phyloP scores from a whole-genome alignment of 306 rosid genomes.

The Echinosophora koreensis region DNA sequence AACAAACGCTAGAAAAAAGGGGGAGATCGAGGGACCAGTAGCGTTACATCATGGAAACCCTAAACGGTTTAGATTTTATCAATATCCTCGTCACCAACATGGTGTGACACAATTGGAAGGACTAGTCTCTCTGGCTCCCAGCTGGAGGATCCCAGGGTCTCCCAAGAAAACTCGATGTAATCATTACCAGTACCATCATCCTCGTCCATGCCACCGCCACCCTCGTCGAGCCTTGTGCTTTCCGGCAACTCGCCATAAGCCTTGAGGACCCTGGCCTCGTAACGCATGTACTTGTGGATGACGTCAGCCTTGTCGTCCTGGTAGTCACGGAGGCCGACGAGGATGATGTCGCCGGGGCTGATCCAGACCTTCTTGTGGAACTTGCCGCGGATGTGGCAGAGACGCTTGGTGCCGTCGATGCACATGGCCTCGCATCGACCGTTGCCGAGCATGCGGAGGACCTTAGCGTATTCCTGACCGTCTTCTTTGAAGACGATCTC shows the following conservation, averaged over 20 bases:
- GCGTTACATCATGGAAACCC: not conserved
- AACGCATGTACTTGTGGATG: slow-evolving; percentile 59
- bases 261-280: slow-evolving; percentile 54
- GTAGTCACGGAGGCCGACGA: slow-evolving; percentile 54
- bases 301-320: slow-evolving; percentile 62
- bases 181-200: slow-evolving; percentile 45
- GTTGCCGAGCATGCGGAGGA: slow-evolving; percentile 51
- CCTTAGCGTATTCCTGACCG: slow-evolving; percentile 57
- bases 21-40: not conserved
- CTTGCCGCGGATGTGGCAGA: slow-evolving; percentile 62
- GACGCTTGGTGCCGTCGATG: slow-evolving; percentile 57
- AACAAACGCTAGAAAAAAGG: not conserved
- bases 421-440: slow-evolving; percentile 59
- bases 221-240: slow-evolving; percentile 45
- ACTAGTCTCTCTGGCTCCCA: no score
- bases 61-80: slow-evolving; percentile 47
- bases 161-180: slow-evolving; percentile 56
- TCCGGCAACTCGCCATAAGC: slow-evolving; percentile 58
- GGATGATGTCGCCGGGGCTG: slow-evolving; percentile 58
- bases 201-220: slow-evolving; percentile 51
- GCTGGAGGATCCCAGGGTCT: no score
- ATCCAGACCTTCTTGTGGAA: slow-evolving; percentile 68
- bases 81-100: slow-evolving; percentile 60
- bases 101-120: no score
- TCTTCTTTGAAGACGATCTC: slow-evolving; percentile 60